These are phyloP conservation scores for Hygrocybe punicea DNA, from an alignment of 768 basidiomycete genomes.

Conservation along the genomic window DNA sequence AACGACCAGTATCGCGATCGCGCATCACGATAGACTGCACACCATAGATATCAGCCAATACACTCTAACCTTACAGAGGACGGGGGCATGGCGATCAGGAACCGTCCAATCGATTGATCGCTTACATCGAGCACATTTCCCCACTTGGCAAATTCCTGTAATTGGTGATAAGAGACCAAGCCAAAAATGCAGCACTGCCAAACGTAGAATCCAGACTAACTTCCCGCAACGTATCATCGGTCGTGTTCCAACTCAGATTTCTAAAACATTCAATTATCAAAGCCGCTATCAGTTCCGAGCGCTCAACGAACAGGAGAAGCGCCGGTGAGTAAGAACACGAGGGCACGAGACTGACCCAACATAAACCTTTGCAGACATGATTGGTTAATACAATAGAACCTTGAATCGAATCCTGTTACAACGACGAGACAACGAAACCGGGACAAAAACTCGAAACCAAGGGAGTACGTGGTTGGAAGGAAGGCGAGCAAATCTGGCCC, in stretches of 20 bases:
- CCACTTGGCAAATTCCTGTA: slow-evolving; percentile 79
- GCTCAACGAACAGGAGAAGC: slow-evolving; percentile 48
- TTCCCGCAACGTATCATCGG: slow-evolving; percentile 83
- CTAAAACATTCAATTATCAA: slow-evolving; percentile 53
- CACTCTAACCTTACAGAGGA: slow-evolving; percentile 25
- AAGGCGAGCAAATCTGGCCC: slow-evolving; percentile 30
- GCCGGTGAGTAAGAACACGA: slow-evolving; percentile 44
- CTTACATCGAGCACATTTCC: slow-evolving; percentile 92
- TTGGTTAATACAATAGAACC: slow-evolving; percentile 52
- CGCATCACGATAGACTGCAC: slow-evolving; percentile 94
- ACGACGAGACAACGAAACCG: slow-evolving; percentile 52
- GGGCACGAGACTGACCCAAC: slow-evolving; percentile 84
- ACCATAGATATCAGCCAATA: slow-evolving; percentile 37
- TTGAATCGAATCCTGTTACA: slow-evolving; percentile 45
- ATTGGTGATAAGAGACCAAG: slow-evolving; percentile 22
- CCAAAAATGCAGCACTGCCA: slow-evolving; percentile 30
- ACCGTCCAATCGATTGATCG: slow-evolving; percentile 39
- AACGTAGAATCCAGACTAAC: slow-evolving; percentile 59
- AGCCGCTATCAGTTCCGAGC: slow-evolving; percentile 58
- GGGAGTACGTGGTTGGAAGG: slow-evolving; percentile 49
- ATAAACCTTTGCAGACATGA: slow-evolving; percentile 79
- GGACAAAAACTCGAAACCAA: slow-evolving; percentile 51
- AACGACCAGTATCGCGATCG: slow-evolving; percentile 96
- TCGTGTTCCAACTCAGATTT: slow-evolving; percentile 96
- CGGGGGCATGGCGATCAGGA: slow-evolving; percentile 18